A percentile compares a stretch with the other conserved stretches of the same genome.
These are phyloP conservation scores for Boletus semigastroideus DNA, from an alignment of 1,284 basidiomycete species.

Conservation along the genomic window DNA sequence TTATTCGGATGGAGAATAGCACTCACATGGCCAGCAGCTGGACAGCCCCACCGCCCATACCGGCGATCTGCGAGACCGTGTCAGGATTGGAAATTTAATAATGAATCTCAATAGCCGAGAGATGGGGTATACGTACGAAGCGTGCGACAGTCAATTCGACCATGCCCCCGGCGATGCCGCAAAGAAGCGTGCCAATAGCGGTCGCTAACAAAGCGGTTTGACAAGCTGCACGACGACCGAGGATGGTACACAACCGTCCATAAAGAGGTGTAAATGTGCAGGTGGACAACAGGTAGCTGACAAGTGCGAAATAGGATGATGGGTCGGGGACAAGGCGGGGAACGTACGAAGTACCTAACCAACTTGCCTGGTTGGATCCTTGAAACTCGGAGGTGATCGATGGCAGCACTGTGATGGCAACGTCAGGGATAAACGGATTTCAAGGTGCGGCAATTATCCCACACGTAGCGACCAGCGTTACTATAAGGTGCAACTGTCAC, in stretches of 20 bases:
- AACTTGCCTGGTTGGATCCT: slow-evolving; percentile 24
- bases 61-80: slow-evolving; percentile 10
- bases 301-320: not conserved
- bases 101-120: not conserved
- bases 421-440: not conserved
- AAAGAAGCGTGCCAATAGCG: slow-evolving; percentile 14
- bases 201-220: slow-evolving; percentile 15
- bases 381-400: slow-evolving; percentile 23
- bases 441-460: not conserved
- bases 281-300: slow-evolving; percentile 19
- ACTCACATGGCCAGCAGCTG: slow-evolving; percentile 23
- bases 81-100: not conserved
- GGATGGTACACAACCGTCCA: slow-evolving; percentile 23
- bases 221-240: slow-evolving; percentile 19
- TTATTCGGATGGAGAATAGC: not conserved
- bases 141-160: slow-evolving; percentile 19
- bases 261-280: slow-evolving; percentile 27
- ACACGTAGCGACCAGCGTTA: slow-evolving; percentile 27
- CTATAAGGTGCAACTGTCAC: slow-evolving; percentile 2
- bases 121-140: slow-evolving; percentile 13
- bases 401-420: slow-evolving; percentile 12
- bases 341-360: slow-evolving; percentile 25
- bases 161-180: slow-evolving; percentile 18
- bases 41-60: slow-evolving; percentile 17
- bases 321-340: too few relatives aligned